These are phyloP conservation scores for Amylocystis lapponica DNA, from an alignment of 768 basidiomycete species.

Conservation along the genomic window DNA sequence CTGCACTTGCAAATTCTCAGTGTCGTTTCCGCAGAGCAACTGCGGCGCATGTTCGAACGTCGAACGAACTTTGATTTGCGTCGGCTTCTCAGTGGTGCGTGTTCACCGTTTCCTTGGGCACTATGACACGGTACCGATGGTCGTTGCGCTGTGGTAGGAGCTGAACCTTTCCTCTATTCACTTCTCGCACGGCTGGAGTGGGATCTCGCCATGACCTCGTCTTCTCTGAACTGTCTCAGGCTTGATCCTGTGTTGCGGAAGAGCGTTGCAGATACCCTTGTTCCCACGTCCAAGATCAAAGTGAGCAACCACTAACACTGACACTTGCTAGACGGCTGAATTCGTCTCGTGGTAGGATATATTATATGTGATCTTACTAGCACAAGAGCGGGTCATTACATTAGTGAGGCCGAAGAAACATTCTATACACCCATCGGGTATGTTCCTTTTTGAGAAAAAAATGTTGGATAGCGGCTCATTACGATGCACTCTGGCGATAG, in stretches of 20 bases:
- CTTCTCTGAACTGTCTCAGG: constrained; percentile 75
- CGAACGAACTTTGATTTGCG: constrained; percentile 90
- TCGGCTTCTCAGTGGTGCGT: constrained; percentile 54
- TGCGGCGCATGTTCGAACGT: constrained; percentile 81
- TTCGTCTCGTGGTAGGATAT: constrained; percentile 53
- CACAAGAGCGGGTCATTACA: constrained; percentile 72
- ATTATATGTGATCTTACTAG: constrained; percentile 85
- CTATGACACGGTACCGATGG: background rate
- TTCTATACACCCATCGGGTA: constrained; percentile 90
- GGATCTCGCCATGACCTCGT: constrained; percentile 78
- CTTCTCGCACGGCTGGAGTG: constrained; percentile 65
- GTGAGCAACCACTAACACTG: too few species aligned
- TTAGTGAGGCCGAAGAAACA: constrained; percentile 88
- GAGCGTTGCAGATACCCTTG: constrained; percentile 72
- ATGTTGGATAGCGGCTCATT: too few species aligned
- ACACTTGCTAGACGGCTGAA: background rate
- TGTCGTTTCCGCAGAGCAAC: constrained; percentile 79
- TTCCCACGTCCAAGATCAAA: constrained; percentile 78
- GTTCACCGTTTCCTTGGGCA: background rate
- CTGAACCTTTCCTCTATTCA: constrained; percentile 74
- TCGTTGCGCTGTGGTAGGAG: constrained; percentile 42
- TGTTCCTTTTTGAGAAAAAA: constrained; percentile 14
- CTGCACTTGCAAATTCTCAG: constrained; percentile 91
- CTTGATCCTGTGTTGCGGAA: constrained; percentile 66
- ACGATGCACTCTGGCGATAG: constrained; percentile 34